Evolutionary conservation across 805 yeast species (phyloP).

Genomic region (Cyberlindnera mississippiensis): DNA sequence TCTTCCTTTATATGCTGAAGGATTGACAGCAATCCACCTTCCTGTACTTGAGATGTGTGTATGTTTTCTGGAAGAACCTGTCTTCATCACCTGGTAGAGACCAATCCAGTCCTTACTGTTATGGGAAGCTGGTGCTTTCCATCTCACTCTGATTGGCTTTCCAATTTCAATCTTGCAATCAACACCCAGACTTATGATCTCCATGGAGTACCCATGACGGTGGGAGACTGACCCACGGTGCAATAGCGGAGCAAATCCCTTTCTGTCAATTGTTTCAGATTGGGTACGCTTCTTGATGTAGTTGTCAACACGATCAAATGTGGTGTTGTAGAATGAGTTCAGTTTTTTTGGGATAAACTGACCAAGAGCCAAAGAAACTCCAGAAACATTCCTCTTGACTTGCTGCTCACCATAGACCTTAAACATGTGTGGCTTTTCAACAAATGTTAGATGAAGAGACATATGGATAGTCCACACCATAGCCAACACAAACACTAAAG

Average conservation of each 20-base stretch:
- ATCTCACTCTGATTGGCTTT: conserved; percentile 47
- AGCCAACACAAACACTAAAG: conserved; percentile 45
- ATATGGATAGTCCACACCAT: conserved; percentile 65
- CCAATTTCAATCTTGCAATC: conserved; percentile 39
- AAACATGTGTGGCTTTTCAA: conserved; percentile 76
- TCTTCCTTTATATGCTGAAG: conserved; percentile 31
- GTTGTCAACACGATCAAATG: conserved; percentile 34
- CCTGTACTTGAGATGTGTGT: conserved; percentile 62
- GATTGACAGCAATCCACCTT: conserved; percentile 55
- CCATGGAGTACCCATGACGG: conserved; percentile 30
- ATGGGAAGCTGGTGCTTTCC: conserved; percentile 50
- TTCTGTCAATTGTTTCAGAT: conserved; percentile 19
- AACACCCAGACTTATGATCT: conserved; percentile 19
- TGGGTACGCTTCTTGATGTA: conserved; percentile 26
- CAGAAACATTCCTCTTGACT: conserved; percentile 51
- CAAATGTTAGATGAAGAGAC: conserved; percentile 62
- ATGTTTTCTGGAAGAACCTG: conserved; percentile 48
- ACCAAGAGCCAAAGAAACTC: conserved; percentile 34
- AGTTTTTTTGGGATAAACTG: conserved; percentile 34
- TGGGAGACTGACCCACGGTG: conserved; percentile 21
- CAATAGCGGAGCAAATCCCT: conserved; percentile 4
- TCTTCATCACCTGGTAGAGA: conserved; percentile 57
- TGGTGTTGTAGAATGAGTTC: conserved; percentile 40
- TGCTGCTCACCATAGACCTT: conserved; percentile 66
- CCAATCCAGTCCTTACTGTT: conserved; percentile 71